Evolutionary conservation across 73 alveolate species (phyloP).

Genomic region (Halteria grandinella): DNA sequence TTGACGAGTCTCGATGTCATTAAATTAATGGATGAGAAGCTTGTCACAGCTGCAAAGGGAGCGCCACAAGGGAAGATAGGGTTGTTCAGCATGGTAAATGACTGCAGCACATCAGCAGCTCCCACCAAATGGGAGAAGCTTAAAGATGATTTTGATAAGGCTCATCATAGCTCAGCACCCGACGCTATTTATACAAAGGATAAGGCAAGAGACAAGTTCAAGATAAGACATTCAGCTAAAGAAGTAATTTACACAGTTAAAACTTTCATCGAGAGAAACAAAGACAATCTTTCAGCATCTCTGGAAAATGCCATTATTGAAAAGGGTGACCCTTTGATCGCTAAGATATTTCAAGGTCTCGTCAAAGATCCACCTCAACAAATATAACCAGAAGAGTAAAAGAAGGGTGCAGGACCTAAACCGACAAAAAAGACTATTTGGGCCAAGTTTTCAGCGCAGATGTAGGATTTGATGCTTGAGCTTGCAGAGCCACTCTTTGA

Average conservation of each 20-base stretch:
- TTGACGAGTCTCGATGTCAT: conserved; percentile 74
- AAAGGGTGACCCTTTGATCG: conserved; percentile 7
- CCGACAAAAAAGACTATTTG: conserved; percentile 88
- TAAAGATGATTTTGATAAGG: conserved; percentile 32
- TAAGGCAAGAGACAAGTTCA: conserved; percentile 70
- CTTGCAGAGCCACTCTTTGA: conserved; percentile 68
- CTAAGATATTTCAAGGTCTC: conserved; percentile 29
- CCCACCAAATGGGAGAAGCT: conserved; percentile 56
- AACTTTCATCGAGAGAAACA: conserved; percentile 91
- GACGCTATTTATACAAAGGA: conserved; percentile 33
- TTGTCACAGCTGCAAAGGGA: conserved; percentile 44
- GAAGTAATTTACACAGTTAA: conserved; percentile 83
- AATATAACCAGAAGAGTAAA: conserved; percentile 65
- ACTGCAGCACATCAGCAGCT: conserved; percentile 63
- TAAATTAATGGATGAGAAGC: conserved; percentile 73
- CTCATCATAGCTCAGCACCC: too few relatives aligned
- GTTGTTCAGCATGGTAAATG: conserved; percentile 68
- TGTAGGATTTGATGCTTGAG: conserved; percentile 88
- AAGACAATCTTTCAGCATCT: conserved; percentile 83
- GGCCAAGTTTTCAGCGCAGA: conserved; percentile 88
- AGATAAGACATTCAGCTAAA: conserved; percentile 89
- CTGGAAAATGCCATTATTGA: conserved; percentile 69
- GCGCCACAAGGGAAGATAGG: conserved; percentile 57
- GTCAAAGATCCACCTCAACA: not conserved
- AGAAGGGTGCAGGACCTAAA: conserved; percentile 57